Evolutionary conservation across 2,329 filamentous ascomycete genomes (phyloP).

Genomic region (Alternaria postmessia): DNA sequence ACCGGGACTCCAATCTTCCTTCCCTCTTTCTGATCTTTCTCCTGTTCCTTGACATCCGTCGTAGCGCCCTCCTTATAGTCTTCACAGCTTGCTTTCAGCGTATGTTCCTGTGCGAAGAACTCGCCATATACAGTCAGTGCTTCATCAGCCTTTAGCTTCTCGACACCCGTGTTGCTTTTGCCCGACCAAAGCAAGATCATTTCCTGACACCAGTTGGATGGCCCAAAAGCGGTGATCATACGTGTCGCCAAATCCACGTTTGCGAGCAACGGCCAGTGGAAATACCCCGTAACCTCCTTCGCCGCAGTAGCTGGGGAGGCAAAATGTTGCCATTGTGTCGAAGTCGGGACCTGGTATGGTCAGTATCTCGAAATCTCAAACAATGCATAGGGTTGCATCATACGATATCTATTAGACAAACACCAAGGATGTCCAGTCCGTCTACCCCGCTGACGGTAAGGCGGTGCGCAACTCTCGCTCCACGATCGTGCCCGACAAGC

Average conservation of each 20-base stretch:
- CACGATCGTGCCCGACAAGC: conserved; percentile 65
- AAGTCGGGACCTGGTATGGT: conserved; percentile 58
- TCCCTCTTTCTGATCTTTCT: conserved; percentile 55
- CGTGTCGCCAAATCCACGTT: conserved; percentile 63
- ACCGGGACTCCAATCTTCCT: conserved; percentile 58
- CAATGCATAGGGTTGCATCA: neutral
- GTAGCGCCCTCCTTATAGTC: conserved; percentile 65
- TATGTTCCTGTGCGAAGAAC: conserved; percentile 52
- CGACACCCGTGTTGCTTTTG: conserved; percentile 17
- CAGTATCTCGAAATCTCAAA: neutral
- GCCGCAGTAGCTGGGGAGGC: conserved; percentile 51
- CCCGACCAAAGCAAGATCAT: conserved; percentile 51
- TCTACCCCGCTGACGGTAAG: conserved; percentile 59
- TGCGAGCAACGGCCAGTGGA: conserved; percentile 68
- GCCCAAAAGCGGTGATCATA: conserved; percentile 56
- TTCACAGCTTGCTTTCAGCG: conserved; percentile 62
- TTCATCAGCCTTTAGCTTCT: conserved; percentile 29
- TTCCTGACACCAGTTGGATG: conserved; percentile 50
- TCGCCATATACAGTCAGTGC: conserved; percentile 55
- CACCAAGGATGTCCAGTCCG: conserved; percentile 50
- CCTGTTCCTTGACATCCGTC: conserved; percentile 62
- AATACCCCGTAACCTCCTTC: conserved; percentile 58
- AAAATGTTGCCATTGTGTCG: conserved; percentile 61
- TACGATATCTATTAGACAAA: conserved; percentile 45
- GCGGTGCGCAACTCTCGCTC: conserved; percentile 64